Conservation (phyloP, 345 rosid genomes). For the Combretum micranthum region DNA sequence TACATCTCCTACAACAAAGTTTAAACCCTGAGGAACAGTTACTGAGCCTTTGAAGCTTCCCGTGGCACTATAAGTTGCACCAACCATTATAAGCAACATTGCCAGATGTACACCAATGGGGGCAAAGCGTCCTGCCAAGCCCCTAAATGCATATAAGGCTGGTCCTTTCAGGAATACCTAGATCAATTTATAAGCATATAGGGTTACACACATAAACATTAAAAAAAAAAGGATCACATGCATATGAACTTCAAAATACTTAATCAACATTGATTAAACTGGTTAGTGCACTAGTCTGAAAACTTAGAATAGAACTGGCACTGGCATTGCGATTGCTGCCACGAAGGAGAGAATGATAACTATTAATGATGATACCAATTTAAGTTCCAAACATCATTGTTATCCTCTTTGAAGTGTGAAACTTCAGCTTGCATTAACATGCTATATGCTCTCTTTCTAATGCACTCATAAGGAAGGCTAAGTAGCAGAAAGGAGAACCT, state of each 20-base stretch:
- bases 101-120: slow-evolving; percentile 91
- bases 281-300: no score
- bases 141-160: slow-evolving; percentile 79
- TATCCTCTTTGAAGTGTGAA: no score
- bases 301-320: no score
- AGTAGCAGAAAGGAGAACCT: slow-evolving; percentile 30
- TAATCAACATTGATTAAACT: no score
- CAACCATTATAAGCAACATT: slow-evolving; percentile 87
- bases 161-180: slow-evolving; percentile 91
- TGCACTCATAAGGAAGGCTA: neutral
- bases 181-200: slow-evolving; percentile 6
- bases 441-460: no score
- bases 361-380: no score
- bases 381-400: no score
- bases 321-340: no score
- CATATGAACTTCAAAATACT: no score
- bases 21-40: slow-evolving; percentile 85
- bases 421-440: no score
- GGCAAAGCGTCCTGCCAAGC: slow-evolving; percentile 81
- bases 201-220: neutral
- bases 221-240: no score
- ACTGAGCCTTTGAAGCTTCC: slow-evolving; percentile 94
- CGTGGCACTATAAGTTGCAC: slow-evolving; percentile 76
- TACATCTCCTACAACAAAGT: slow-evolving; percentile 82
- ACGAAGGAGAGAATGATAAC: no score